Conservation (phyloP, 2,329 filamentous ascomycete genomes). For the Fusarium secorum region DNA sequence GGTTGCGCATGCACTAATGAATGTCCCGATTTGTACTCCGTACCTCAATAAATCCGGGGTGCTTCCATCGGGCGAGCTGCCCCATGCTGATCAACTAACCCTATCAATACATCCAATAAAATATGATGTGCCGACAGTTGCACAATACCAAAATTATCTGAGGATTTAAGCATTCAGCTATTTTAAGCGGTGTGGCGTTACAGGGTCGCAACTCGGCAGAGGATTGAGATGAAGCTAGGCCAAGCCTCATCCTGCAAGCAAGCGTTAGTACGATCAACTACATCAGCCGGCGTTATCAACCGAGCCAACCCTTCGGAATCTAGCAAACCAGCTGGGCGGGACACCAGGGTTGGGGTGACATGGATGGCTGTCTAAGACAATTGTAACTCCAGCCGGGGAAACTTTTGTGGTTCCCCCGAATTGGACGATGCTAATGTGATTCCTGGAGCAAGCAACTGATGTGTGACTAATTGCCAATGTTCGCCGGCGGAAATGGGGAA, state of each 20-base stretch:
- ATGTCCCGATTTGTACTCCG: background rate
- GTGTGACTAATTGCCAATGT: background rate
- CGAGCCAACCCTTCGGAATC: slow-evolving; percentile 41
- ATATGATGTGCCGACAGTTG: background rate
- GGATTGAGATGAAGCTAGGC: slow-evolving; percentile 22
- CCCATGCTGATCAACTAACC: background rate
- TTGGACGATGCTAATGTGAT: slow-evolving; percentile 1
- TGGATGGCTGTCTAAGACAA: slow-evolving; percentile 12
- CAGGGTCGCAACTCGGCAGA: background rate
- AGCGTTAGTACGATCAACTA: slow-evolving; percentile 21
- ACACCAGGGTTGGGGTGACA: slow-evolving; percentile 15
- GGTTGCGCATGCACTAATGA: background rate
- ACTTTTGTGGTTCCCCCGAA: slow-evolving; percentile 16
- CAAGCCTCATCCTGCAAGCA: slow-evolving; percentile 28
- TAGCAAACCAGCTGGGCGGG: slow-evolving; percentile 32
- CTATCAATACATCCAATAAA: background rate
- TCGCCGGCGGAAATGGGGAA: background rate
- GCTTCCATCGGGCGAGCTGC: background rate
- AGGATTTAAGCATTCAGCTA: background rate
- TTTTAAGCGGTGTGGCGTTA: slow-evolving; percentile 26
- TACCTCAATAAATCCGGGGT: background rate
- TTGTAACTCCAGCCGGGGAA: slow-evolving; percentile 33
- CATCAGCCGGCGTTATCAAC: slow-evolving; percentile 19
- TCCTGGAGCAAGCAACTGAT: background rate
- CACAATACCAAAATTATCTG: background rate